Evolutionary conservation across 108 stramenopile species (phyloP).

Genomic region (Stephanodiscus minutulus): DNA sequence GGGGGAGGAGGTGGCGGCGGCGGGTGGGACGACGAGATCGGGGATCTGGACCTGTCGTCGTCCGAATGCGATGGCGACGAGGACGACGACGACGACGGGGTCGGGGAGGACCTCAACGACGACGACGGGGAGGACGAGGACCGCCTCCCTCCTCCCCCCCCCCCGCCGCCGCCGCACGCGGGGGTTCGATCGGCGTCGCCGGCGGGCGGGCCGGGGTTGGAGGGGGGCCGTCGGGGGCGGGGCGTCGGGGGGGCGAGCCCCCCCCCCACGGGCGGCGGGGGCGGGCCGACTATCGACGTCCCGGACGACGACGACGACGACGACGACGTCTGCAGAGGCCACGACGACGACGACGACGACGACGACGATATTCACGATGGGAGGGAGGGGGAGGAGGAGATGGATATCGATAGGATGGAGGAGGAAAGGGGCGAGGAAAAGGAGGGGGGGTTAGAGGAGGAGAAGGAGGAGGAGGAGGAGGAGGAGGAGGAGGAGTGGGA

Average conservation of each 20-base stretch:
- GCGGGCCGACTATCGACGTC: not conserved
- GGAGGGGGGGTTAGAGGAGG: not conserved
- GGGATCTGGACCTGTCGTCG: constrained; percentile 11
- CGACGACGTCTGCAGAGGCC: no score
- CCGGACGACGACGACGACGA: not conserved
- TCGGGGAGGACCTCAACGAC: not conserved
- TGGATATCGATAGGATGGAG: not conserved
- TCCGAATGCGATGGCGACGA: not conserved
- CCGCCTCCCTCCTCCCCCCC: no score
- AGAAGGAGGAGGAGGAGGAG: not conserved
- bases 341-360: not conserved
- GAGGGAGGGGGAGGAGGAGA: not conserved
- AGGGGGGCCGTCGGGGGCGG: no score
- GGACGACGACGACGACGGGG: no score
- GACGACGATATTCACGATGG: no score
- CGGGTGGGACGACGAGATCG: constrained; percentile 26
- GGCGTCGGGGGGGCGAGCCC: no score
- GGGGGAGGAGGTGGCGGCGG: not conserved
- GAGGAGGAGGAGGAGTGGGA: constrained; percentile 16
- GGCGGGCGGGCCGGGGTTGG: no score
- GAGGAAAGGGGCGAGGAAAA: not conserved
- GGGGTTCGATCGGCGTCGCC: no score
- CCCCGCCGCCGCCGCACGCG: no score
- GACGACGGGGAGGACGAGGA: constrained; percentile 17
- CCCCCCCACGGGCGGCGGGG: not conserved